These are phyloP conservation scores for Cicer pinnatifidum DNA, from an alignment of 306 rosid species.

Conservation along the genomic window DNA sequence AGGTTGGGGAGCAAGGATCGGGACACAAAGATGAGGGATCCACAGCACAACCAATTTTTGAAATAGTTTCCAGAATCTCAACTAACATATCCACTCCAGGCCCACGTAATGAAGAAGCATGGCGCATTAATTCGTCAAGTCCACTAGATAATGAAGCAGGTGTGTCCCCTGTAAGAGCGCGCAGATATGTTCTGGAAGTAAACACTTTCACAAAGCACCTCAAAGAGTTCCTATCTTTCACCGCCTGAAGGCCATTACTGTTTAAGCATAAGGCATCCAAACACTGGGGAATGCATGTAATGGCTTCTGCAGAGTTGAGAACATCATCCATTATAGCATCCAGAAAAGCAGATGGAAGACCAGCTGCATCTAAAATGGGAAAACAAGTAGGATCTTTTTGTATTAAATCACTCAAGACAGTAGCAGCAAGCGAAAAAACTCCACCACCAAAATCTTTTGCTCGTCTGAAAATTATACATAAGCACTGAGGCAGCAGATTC, in stretches of 20 bases:
- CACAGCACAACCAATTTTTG: conserved; percentile 75
- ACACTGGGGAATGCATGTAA: conserved; percentile 95
- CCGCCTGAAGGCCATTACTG: conserved; percentile 86
- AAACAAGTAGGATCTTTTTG: conserved; percentile 98
- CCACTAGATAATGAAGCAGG: conserved; percentile 89
- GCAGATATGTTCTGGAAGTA: conserved; percentile 81
- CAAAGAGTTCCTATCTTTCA: conserved; percentile 82
- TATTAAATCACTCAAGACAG: conserved; percentile 94
- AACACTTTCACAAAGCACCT: conserved; percentile 93
- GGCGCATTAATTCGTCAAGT: conserved; percentile 96
- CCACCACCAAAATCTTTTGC: conserved; percentile 97
- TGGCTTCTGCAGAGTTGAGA: conserved; percentile 90
- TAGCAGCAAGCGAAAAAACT: conserved; percentile 94
- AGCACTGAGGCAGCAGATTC: conserved; percentile 80
- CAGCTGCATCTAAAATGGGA: conserved; percentile 83
- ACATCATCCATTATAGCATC: conserved; percentile 95
- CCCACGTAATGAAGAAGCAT: conserved; percentile 85
- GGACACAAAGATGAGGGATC: conserved; percentile 55
- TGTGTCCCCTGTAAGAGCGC: conserved; percentile 82
- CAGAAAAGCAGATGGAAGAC: conserved; percentile 92
- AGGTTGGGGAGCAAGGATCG: conserved; percentile 72
- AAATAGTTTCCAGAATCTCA: conserved; percentile 74
- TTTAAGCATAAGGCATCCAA: conserved; percentile 91
- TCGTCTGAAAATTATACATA: conserved; percentile 79
- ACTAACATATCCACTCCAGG: conserved; percentile 95